phyloP scores from a whole-genome alignment of 352 stramenopile species.

The Pythium oligandrum region DNA sequence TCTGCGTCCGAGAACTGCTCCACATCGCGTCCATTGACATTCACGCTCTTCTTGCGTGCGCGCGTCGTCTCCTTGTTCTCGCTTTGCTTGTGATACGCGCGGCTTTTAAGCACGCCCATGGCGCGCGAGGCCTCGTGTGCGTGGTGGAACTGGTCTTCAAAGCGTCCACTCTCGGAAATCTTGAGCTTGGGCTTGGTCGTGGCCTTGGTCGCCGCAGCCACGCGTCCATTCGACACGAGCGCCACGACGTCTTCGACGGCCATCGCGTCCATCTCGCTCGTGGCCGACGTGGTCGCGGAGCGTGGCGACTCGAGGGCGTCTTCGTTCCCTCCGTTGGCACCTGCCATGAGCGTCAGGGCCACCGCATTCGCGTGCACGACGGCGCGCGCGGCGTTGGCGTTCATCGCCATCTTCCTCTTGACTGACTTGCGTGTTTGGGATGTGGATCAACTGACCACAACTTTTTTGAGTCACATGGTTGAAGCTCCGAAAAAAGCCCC shows the following conservation, averaged over 20 bases:
- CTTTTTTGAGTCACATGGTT: no score
- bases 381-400: no score
- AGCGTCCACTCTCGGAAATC: constrained; percentile 75
- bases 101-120: constrained; percentile 78
- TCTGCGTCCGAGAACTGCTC: constrained; percentile 85
- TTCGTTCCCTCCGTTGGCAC: no score
- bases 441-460: no score
- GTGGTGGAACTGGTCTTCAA: constrained; percentile 87
- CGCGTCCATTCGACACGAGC: constrained; percentile 14
- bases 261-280: constrained; percentile 5
- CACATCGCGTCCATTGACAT: constrained; percentile 71
- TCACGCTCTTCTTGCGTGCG: constrained; percentile 41
- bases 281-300: not conserved
- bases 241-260: constrained; percentile 20
- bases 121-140: constrained; percentile 71
- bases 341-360: no score
- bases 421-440: no score
- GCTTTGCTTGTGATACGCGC: constrained; percentile 52
- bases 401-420: no score
- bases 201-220: not conserved
- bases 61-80: constrained; percentile 19
- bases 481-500: no score
- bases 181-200: constrained; percentile 55
- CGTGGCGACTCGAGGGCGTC: not conserved
- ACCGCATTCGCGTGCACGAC: no score